Base-by-base conservation (phyloP, 2,329 filamentous ascomycete species). In the Ceratocystis cacaofunesta region DNA sequence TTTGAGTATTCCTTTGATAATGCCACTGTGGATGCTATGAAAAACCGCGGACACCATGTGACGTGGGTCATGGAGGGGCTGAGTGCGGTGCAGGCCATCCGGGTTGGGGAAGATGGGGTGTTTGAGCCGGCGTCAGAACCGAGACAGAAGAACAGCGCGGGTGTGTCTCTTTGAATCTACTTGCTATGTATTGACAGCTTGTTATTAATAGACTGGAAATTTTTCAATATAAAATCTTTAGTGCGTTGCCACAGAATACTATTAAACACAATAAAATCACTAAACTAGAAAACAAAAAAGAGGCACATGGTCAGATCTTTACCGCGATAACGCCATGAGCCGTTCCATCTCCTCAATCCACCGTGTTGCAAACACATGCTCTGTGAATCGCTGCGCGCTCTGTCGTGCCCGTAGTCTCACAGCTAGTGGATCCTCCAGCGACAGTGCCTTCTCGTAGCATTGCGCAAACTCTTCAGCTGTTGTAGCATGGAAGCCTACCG, bases 401-500 rank as follows among this genome's bases (percentile, higher is more conserved):
- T 82, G 78, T 46, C 91, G 81, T 0, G 94, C 92, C 66, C 92
- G 80, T 41, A 80, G 74, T 25, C 94, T 82, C 79, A 96, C 89
- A 0, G 83, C 85, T 17, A 92, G 75, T 22, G 86, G 88, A 68
- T 96, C 84, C 15, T 85, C 78, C 3, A 94, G 77, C 0, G 82
- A 81, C 5, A 97, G 76, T 0, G 91, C 92, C 72, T 88, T 84
- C 68, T 86, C 85, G 72, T 91, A 99, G 0, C 83, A 89, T 10
- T 83, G 78, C 0, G 92, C 90, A 72, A 95, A 99, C 67, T 96
- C 87, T 2, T 83, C 78, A 6, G 83, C 78, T 0, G 87, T 92
- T 1, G 85, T 87, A 0, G 92, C 92, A 70, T 92, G 90, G 77
- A 92, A 97, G 4, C 88, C 88, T 41, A 89, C 96, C 10, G 87